Evolutionary conservation across 306 rosid genomes (phyloP).

Genomic region (Elaeagnus macrophylla): DNA sequence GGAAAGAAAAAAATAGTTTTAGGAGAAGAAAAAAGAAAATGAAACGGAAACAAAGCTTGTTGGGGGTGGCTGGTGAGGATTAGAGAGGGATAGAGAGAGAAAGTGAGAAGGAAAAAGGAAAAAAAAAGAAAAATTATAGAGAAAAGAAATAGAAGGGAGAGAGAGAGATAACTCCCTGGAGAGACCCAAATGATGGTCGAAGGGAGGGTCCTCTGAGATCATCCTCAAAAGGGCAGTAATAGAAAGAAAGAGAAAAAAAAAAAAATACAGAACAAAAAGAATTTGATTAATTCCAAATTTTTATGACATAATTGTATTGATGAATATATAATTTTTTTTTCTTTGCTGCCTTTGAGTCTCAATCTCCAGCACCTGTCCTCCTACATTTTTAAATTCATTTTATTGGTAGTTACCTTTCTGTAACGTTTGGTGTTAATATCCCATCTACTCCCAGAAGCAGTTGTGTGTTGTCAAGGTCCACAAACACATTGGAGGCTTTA

Average conservation of each 20-base stretch:
- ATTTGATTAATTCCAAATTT: not conserved
- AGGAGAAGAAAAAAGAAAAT: not conserved
- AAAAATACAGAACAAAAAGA: not conserved
- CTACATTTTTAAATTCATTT: conserved; percentile 16
- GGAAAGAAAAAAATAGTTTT: not conserved
- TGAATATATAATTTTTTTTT: conserved; percentile 14
- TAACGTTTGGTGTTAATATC: conserved; percentile 5
- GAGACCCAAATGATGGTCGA: conserved; percentile 66
- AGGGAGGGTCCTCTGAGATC: conserved; percentile 85
- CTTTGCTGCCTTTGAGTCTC: conserved; percentile 80
- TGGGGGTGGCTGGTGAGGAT: conserved; percentile 39
- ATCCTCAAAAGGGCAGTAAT: conserved; percentile 71
- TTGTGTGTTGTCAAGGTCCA: not conserved
- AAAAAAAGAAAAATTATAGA: conserved; percentile 16
- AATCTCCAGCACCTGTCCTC: conserved; percentile 19
- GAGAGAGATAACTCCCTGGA: conserved; percentile 14
- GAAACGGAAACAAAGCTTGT: conserved; percentile 26
- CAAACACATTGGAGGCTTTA: conserved; percentile 15
- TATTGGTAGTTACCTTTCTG: not conserved
- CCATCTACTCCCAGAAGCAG: not conserved
- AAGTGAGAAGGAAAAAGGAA: conserved; percentile 14
- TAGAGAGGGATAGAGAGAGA: conserved; percentile 37
- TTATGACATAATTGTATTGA: not conserved
- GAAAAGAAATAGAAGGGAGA: conserved; percentile 2
- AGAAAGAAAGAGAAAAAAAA: conserved; percentile 3